A percentile compares a stretch with the other conserved stretches of the same genome.
These are phyloP conservation scores for Pistacia vera DNA, from an alignment of 345 rosid genomes.

Conservation along the genomic window DNA sequence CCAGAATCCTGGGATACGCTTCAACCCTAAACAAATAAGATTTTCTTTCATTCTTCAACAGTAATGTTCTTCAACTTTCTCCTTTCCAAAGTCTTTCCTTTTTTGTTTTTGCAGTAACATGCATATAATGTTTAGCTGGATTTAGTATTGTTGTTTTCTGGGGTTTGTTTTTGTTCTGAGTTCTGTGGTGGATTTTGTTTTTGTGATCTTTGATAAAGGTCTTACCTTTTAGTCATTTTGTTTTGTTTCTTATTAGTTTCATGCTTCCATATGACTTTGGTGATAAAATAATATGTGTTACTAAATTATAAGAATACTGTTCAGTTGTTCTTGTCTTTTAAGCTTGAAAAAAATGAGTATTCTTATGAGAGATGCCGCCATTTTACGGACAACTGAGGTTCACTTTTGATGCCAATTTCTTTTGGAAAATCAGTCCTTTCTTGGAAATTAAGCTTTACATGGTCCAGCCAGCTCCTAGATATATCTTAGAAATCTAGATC, in stretches of 20 bases:
- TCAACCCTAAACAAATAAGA: conserved; percentile 9
- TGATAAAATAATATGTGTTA: neutral
- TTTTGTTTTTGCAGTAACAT: neutral
- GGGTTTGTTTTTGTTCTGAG: neutral
- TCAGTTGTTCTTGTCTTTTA: neutral
- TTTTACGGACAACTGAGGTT: neutral
- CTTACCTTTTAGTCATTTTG: neutral
- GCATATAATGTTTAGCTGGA: neutral
- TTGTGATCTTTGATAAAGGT: neutral
- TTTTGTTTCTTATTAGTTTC: neutral
- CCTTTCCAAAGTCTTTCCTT: neutral
- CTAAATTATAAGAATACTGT: neutral
- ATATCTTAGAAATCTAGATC: neutral
- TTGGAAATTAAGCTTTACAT: neutral
- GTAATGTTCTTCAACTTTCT: conserved; percentile 24
- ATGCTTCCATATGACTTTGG: neutral
- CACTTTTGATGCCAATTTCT: neutral
- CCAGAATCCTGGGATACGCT: conserved; percentile 26
- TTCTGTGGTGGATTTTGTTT: neutral
- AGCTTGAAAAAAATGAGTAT: conserved; percentile 18
- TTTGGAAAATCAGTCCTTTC: conserved; percentile 1
- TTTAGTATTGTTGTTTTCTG: neutral
- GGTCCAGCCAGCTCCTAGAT: neutral
- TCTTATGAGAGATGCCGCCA: neutral
- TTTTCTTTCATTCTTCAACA: neutral